Evolutionary conservation across 352 stramenopile genomes (phyloP), one percentile per base, ranked within the genome.

Genomic region (Thalassiosira livingstoniorum): DNA sequence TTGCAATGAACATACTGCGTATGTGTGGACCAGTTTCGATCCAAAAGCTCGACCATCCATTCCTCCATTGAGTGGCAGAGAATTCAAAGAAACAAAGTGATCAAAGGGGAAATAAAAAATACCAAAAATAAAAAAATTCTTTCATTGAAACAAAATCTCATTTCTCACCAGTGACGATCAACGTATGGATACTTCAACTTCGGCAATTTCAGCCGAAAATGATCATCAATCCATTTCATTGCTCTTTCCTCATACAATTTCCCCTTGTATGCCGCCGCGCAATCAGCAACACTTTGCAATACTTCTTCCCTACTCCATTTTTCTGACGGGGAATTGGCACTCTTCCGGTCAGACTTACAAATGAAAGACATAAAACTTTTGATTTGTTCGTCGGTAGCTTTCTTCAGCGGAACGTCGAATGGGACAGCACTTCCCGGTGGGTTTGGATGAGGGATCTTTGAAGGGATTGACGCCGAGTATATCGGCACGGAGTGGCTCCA

Each of bases 1-100:
- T 58, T 58, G 47, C 47, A n/a, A 58, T n/a, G n/a, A 84, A 75
- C 77, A 84, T 84, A 25, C 57, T 64, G 13, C 64, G 62, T 63
- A 84, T 80, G 39, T 72, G 60, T 15, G 63, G 68, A n/a, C 39
- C 68, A 25, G 77, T 84, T 57, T 84, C 77, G 29, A 71, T 18
- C 55, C 66, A 84, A 63, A 84, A 80, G 53, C 68, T 72, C 45
- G 77, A 79, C 77, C 77, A 84, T 39, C 68, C 62, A 66, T 84
- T 84, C 75, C 75, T 82, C 35, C 18, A 65, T 37, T n/a, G n/a
- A n/a, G 18, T 43, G 15, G 63, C 23, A 25, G 11, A 34, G 31
- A 4, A 53, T 34, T 23, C 5, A n/a, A 11, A 58, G 27, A 58
- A 58, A 23, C 4, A 29, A 58, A 10, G 27, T 25, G 21, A 29